Evolutionary conservation across 2,329 filamentous ascomycete genomes (phyloP).

Genomic region (Aspergillus amoenus): DNA sequence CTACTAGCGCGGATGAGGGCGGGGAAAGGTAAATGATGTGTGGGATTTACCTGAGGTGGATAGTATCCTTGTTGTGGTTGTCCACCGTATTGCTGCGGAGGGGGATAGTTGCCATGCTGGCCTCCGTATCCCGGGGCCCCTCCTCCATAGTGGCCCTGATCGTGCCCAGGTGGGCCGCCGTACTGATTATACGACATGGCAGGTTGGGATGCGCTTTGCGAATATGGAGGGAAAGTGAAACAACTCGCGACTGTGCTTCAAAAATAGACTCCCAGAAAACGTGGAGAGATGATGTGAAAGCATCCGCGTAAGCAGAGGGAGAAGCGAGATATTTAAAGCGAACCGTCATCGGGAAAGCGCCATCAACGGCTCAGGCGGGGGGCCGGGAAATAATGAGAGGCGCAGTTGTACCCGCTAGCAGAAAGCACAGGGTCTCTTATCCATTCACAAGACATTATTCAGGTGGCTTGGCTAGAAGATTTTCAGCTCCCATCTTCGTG

Average conservation of each 20-base stretch:
- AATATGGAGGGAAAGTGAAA: not conserved
- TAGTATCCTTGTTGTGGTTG: constrained; percentile 10
- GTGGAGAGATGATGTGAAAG: not conserved
- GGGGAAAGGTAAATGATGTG: not conserved
- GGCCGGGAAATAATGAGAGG: constrained; percentile 6
- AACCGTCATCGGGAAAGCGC: constrained; percentile 7
- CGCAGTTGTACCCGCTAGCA: constrained; percentile 6
- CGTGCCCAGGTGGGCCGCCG: constrained; percentile 6
- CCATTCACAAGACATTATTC: not conserved
- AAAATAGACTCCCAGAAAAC: not conserved
- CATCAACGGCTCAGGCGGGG: constrained; percentile 5
- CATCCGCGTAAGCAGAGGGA: not conserved
- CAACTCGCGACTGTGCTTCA: too few relatives aligned
- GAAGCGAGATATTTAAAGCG: not conserved
- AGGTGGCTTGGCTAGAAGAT: constrained; percentile 2
- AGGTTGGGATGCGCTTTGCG: not conserved
- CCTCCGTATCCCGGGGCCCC: not conserved
- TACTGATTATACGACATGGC: constrained; percentile 13
- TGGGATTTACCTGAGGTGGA: constrained; percentile 5
- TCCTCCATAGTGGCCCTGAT: constrained; percentile 10
- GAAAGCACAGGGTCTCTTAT: constrained; percentile 1
- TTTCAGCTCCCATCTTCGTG: constrained; percentile 1
- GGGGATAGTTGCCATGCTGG: constrained; percentile 8
- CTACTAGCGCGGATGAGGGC: not conserved
- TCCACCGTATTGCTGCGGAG: constrained; percentile 9